Evolutionary conservation across 176 grass and related monocot species (phyloP), one percentile per base, ranked within the genome.

Genomic region (Ensete glaucum): DNA sequence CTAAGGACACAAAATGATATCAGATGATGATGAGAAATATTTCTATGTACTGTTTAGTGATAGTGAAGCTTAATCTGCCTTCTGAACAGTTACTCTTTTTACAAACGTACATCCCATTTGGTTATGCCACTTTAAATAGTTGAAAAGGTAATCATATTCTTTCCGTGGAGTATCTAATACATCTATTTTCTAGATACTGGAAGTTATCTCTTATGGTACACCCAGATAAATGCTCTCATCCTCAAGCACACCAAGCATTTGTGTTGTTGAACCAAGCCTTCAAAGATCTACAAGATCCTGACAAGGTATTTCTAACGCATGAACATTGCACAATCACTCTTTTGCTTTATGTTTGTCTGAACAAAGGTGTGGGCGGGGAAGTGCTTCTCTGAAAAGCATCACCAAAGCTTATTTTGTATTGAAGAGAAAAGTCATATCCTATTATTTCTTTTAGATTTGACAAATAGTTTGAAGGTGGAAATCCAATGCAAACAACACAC

Each of bases 141-240:
- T 51, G 3, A 56, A 10, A 27, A 73, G 11, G 23, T 62, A 62
- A 62, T 62, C 15, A 56, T 55, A 26, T 24, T 17, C 4, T 53
- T 23, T 16, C 8, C 29, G n/a, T 56, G 72, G 23, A 74, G 9
- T 16, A 29, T 29, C 72, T 74, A 56, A 56, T 74, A 50, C 52
- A 27, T 57, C 64, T 62, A 72, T 65, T 58, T 48, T 77, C n/a
- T 79, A 96, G 93, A 86, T 97, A 97, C 69, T 97, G 94, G 94
- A 97, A 97, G 79, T 73, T 93, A 78, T 97, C 94, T 71, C 85
- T 97, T 78, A 80, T 97, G 79, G 94, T 97, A 24, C 94, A 97
- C 82, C 94, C 90, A 0, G 94, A 97, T 64, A 97, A 97, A 71
- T 97, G 94, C 54, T 82, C 94, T 80, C 94, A 97, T 86, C 94